phyloP scores from a whole-genome alignment of 441 rosid genomes.

The Pelargonium cotyledonis region DNA sequence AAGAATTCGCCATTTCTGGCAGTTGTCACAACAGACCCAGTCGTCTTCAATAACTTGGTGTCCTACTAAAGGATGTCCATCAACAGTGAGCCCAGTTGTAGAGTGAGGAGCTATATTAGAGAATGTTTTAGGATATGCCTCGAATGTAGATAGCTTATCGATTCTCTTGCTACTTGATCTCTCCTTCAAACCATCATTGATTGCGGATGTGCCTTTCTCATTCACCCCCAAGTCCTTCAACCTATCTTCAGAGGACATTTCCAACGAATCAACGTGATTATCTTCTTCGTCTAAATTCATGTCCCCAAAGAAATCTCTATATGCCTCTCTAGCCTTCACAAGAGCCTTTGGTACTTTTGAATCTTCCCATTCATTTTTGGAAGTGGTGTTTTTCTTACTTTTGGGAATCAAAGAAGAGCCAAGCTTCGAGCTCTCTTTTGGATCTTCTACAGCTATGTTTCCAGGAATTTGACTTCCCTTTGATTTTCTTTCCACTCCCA shows the following conservation, averaged over 20 bases:
- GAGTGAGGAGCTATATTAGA: slow-evolving; percentile 30
- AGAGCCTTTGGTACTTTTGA: slow-evolving; percentile 37
- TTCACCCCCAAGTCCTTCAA: slow-evolving; percentile 32
- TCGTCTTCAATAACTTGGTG: slow-evolving; percentile 59
- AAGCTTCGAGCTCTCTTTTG: slow-evolving; percentile 38
- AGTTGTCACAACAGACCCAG: slow-evolving; percentile 62
- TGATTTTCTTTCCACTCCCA: slow-evolving; percentile 45
- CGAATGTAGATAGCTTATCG: slow-evolving; percentile 26
- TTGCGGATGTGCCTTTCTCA: slow-evolving; percentile 33
- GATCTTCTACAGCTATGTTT: slow-evolving; percentile 27
- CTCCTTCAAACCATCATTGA: slow-evolving; percentile 34
- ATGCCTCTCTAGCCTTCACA: slow-evolving; percentile 55
- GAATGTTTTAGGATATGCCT: slow-evolving; percentile 25
- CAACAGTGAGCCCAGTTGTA: slow-evolving; percentile 31
- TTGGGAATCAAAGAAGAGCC: slow-evolving; percentile 39
- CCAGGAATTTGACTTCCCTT: slow-evolving; percentile 43
- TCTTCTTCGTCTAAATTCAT: slow-evolving; percentile 20
- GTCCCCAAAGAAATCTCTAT: slow-evolving; percentile 79
- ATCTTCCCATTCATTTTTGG: slow-evolving; percentile 42
- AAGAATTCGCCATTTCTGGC: slow-evolving; percentile 91
- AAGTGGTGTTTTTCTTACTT: slow-evolving; percentile 37
- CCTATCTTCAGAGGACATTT: slow-evolving; percentile 27
- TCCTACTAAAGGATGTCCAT: slow-evolving; percentile 37
- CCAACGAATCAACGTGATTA: slow-evolving; percentile 31
- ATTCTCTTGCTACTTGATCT: slow-evolving; percentile 33